Evolutionary conservation across 208 protist genomes (phyloP), one percentile per base, ranked within the genome.

Genomic region (Trypanosoma rangeli): DNA sequence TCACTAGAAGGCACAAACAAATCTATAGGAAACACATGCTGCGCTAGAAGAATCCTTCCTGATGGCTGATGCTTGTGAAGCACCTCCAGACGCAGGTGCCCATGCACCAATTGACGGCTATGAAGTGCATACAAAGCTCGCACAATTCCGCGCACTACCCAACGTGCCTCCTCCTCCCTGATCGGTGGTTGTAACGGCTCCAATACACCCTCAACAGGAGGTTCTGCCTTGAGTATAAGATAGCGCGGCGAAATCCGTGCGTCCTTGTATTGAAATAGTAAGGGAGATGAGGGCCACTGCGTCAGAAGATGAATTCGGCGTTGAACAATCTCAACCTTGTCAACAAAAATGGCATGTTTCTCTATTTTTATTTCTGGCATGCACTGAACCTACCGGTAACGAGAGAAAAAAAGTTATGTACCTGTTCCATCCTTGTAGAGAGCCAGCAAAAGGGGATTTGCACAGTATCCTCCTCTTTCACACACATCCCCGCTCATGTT

Each of bases 21-120:
- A 26, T 81, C 78, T 46, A 91, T 73, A n/a, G 86, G 86, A 60
- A 94, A 67, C 22, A 85, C 73, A 29, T 89, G 81, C 16, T 83
- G 76, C 0, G 74, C 29, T 3, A 94, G 58, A 10, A 88, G 60
- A 0, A 92, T 59, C 8, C 22, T 33, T 7, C 42, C 64, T 33
- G 42, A 69, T 26, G 39, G 3, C 20, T 26, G 62, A 54, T 82
- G 61, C 31, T 31, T 46, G 28, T 50, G 69, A 26, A 94, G 50
- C 10, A 59, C 67, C 7, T 68, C 82, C 12, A 64, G 7, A n/a
- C 79, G 62, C 3, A 89, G 35, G 67, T 92, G 84, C 0, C 89
- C 86, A 56, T 92, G 85, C 50, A 84, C 80, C 18, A 91, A 62
- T 9, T 79, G 70, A 31, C 67, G 53, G 4, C 61, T 68, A 70